Evolutionary conservation across 495 filamentous ascomycete genomes (phyloP).

Genomic region (Xylaria castorea): DNA sequence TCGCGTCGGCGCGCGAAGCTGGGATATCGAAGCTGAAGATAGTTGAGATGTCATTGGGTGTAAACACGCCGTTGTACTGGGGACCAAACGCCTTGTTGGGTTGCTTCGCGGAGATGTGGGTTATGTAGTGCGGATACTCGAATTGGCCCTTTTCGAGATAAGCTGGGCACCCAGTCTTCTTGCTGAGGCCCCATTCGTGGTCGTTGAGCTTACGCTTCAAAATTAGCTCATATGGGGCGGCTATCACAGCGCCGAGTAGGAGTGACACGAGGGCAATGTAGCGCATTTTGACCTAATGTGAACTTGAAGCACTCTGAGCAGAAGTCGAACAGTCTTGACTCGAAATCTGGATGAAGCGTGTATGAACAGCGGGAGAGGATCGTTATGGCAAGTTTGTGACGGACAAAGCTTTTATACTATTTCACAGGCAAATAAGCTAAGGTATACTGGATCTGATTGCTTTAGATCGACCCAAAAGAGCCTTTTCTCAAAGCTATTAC

Average conservation of each 20-base stretch:
- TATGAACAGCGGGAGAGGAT: background rate
- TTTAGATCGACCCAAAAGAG: background rate
- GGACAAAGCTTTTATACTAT: background rate
- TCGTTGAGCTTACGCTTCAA: constrained; percentile 34
- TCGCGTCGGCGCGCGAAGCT: constrained; percentile 33
- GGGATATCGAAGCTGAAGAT: constrained; percentile 39
- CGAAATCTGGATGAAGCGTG: background rate
- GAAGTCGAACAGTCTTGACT: background rate
- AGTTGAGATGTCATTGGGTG: constrained; percentile 39
- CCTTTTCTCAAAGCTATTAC: background rate
- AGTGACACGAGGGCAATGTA: constrained; percentile 12
- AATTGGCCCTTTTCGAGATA: constrained; percentile 36
- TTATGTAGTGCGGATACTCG: constrained; percentile 36
- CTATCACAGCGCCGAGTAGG: constrained; percentile 24
- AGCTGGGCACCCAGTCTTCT: constrained; percentile 32
- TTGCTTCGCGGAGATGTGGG: constrained; percentile 30
- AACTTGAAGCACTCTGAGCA: background rate
- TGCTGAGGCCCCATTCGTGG: constrained; percentile 32
- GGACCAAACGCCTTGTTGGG: constrained; percentile 33
- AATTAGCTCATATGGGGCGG: constrained; percentile 34
- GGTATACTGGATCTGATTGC: background rate
- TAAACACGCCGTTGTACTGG: constrained; percentile 29
- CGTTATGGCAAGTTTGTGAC: background rate
- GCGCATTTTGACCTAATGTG: constrained; percentile 25
- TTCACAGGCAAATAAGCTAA: background rate